These are phyloP conservation scores for Earliella scabrosa DNA, from an alignment of 1,284 basidiomycete species.

Conservation along the genomic window DNA sequence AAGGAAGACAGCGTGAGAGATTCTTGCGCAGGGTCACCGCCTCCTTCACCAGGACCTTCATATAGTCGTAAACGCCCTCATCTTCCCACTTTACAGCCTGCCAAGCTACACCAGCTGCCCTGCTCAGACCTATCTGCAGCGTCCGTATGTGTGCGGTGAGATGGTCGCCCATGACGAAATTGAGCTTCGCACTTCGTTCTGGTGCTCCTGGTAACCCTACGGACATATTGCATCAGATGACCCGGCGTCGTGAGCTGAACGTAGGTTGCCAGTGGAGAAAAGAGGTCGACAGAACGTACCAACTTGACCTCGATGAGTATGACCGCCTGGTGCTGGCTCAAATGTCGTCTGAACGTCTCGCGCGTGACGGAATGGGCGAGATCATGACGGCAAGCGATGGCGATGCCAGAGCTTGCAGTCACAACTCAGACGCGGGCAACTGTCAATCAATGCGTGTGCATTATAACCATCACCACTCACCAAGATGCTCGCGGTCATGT, in stretches of 20 bases:
- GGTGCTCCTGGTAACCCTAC: conserved; percentile 98
- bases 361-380: conserved; percentile 95
- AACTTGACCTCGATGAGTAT: conserved; percentile 96
- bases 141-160: conserved; percentile 85
- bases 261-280: neutral
- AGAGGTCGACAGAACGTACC: conserved; percentile 50
- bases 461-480: conserved; percentile 51
- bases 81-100: conserved; percentile 79
- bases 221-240: neutral
- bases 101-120: no score
- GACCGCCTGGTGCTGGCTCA: conserved; percentile 92
- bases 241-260: no score
- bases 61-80: conserved; percentile 78
- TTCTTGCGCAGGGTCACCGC: conserved; percentile 97
- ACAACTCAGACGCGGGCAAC: no score
- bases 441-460: no score
- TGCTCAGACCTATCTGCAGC: conserved; percentile 58
- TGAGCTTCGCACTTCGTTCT: conserved; percentile 96
- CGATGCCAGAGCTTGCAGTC: conserved; percentile 95
- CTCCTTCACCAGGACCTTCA: conserved; percentile 93
- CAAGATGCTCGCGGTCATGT: conserved; percentile 97
- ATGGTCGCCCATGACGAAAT: conserved; percentile 98
- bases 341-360: conserved; percentile 91
- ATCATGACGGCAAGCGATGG: conserved; percentile 93
- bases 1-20: conserved; percentile 86